Base-by-base conservation (phyloP, 805 yeast genomes). In the Ogataea polymorpha region DNA sequence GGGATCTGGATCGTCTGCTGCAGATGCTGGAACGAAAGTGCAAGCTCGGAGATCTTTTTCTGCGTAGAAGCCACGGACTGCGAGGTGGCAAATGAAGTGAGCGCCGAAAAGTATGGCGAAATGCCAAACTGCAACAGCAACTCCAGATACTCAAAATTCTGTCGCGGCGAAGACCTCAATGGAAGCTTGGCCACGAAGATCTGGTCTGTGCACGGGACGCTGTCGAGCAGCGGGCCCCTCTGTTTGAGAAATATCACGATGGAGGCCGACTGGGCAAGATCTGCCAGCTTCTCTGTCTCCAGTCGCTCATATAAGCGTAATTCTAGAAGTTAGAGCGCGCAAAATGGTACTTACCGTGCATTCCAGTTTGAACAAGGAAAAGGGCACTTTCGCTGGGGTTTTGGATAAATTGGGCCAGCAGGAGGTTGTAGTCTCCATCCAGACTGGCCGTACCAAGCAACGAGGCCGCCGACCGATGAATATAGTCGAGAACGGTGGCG, bases 1-100 rank as follows among this genome's bases (percentile, higher is more conserved):
- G 96, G 96, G 2, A 78, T 70, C 32, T 80, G 83, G 16, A 83
- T 74, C 20, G 79, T 71, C 43, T 81, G 83, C 48, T 83, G 82
- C 12, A 86, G 62, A 53, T 82, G 81, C 44, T 78, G 80, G 10
- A 89, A 63, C 0, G 91, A 79, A 13, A 76, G 55, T 1, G 85
- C 76, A 16, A 89, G 64, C 43, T 87, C 96, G 25, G 75, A 72
- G 39, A 88, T 71, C 53, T 79, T 83, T 57, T 74, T 79, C 48
- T 79, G 78, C 0, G 88, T 72, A 3, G 66, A 55, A 3, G 65
- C 58, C 6, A 79, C 62, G 0, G 69, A 59, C 1, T 65, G 72
- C 4, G 63, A 51, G 4, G 52, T 33, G 2, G 34, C 32, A 3
- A 37, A 41, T 2, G 28, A 27, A 3, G 63, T 51, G 6, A 75